phyloP scores from a whole-genome alignment of 2,329 filamentous ascomycete genomes.

The Pseudocercospora ulei region DNA sequence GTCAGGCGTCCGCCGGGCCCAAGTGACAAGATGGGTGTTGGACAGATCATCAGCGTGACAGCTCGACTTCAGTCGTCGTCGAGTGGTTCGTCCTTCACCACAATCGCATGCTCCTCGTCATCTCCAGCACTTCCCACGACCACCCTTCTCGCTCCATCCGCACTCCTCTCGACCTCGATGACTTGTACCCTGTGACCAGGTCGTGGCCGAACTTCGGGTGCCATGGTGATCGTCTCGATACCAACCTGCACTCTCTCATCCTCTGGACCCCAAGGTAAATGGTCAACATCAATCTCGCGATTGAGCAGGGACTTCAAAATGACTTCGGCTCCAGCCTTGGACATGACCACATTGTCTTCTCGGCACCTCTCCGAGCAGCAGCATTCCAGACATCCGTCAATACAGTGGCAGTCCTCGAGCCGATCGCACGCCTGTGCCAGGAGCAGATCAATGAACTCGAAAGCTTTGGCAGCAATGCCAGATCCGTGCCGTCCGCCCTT shows the following conservation, averaged over 20 bases:
- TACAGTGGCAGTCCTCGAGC: slow-evolving; percentile 65
- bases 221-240: slow-evolving; percentile 71
- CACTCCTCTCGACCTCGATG: slow-evolving; percentile 36
- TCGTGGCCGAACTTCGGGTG: slow-evolving; percentile 53
- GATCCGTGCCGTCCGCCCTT: slow-evolving; percentile 76
- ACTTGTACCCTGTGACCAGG: slow-evolving; percentile 37
- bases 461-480: slow-evolving; percentile 84
- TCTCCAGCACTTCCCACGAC: slow-evolving; percentile 22
- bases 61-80: slow-evolving; percentile 23
- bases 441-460: slow-evolving; percentile 78
- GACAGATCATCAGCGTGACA: no score
- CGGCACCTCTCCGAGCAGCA: slow-evolving; percentile 77
- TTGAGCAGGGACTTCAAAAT: slow-evolving; percentile 67
- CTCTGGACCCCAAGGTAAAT: slow-evolving; percentile 77
- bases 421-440: slow-evolving; percentile 65
- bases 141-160: slow-evolving; percentile 27
- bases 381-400: slow-evolving; percentile 79
- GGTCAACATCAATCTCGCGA: slow-evolving; percentile 68
- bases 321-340: slow-evolving; percentile 75
- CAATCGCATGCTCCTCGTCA: slow-evolving; percentile 23
- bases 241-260: slow-evolving; percentile 56
- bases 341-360: slow-evolving; percentile 84
- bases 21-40: no score
- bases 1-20: no score
- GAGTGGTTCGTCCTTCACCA: slow-evolving; percentile 33